Base-by-base conservation (phyloP, 139 green algal genomes). In the Chlamydomonas urium region DNA sequence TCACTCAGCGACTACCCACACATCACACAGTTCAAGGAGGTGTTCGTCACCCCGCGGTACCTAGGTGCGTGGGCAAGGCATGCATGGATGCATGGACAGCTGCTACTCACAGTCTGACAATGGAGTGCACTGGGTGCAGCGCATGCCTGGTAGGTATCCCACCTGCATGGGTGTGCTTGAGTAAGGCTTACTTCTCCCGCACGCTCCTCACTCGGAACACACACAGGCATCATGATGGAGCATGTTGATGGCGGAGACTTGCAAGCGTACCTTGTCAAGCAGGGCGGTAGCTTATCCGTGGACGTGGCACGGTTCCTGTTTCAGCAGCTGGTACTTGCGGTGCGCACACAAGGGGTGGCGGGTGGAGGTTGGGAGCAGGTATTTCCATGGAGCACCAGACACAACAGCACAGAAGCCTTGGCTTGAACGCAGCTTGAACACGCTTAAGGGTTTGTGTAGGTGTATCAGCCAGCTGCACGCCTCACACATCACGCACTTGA, bases 21-120 rank as follows among this genome's bases (percentile, higher is more conserved):
- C 81, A 95, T 97, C 32, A 82, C 97, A 0, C 81, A 91, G 56
- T 98, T 98, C 79, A 89, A 93, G 29, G 91, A 96, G 83, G 89
- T 92, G 2, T 91, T 88, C 62, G 60, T 93, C 3, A 89, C 83
- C 2, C 75, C 79, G 2, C 47, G 75, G 3, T 92, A 90, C 75
- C 58, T 94, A 42, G 88, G 75, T 19, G 89, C 92, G 34, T 85
- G n/a, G n/a, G n/a, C n/a, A n/a, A n/a, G n/a, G n/a, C n/a, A n/a
- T n/a, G n/a, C n/a, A n/a, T n/a, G n/a, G n/a, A n/a, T n/a, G n/a
- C n/a, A n/a, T n/a, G n/a, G n/a, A n/a, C n/a, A n/a, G n/a, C n/a
- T n/a, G n/a, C n/a, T n/a, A n/a, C n/a, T n/a, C n/a, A n/a, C n/a
- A n/a, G n/a, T n/a, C n/a, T n/a, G n/a, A n/a, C n/a, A n/a, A n/a